phyloP scores from a whole-genome alignment of 2,329 filamentous ascomycete genomes.

The Colletotrichum lupini region DNA sequence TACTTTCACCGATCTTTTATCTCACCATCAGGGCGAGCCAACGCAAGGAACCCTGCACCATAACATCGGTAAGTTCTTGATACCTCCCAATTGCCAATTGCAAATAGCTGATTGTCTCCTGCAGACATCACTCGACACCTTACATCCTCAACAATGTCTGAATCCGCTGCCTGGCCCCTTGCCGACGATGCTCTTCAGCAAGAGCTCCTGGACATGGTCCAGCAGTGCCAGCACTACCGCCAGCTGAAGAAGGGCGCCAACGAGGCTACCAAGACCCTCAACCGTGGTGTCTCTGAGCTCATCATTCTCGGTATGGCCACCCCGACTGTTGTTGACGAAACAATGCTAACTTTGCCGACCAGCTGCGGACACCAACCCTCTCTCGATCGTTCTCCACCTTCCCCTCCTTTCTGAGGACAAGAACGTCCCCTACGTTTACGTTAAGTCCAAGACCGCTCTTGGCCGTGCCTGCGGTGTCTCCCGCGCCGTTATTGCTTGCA shows the following conservation, averaged over 20 bases:
- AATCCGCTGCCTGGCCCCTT: slow-evolving; percentile 69
- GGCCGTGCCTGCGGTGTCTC: slow-evolving; percentile 91
- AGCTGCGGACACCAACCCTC: slow-evolving; percentile 86
- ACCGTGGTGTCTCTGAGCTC: slow-evolving; percentile 90
- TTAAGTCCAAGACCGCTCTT: slow-evolving; percentile 79
- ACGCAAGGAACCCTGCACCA: slow-evolving; percentile 68
- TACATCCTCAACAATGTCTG: slow-evolving; percentile 31
- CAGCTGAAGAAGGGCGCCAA: slow-evolving; percentile 83
- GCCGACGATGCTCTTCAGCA: slow-evolving; percentile 80
- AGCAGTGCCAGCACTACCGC: slow-evolving; percentile 75
- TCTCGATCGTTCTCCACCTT: slow-evolving; percentile 89
- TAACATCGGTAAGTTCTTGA: slow-evolving; percentile 8
- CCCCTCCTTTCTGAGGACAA: slow-evolving; percentile 90
- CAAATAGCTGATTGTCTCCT: background rate
- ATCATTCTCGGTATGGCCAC: slow-evolving; percentile 70
- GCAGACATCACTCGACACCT: slow-evolving; percentile 18
- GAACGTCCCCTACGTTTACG: slow-evolving; percentile 73
- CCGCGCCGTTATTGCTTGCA: slow-evolving; percentile 85
- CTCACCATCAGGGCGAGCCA: slow-evolving; percentile 63
- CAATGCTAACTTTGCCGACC: background rate
- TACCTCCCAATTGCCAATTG: background rate
- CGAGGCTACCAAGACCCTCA: slow-evolving; percentile 83
- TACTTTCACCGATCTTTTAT: slow-evolving; percentile 5
- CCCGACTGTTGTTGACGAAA: background rate
- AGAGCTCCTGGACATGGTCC: slow-evolving; percentile 85